phyloP scores from a whole-genome alignment of 108 stramenopile species.

The Pseudonitzschia multiseries region DNA sequence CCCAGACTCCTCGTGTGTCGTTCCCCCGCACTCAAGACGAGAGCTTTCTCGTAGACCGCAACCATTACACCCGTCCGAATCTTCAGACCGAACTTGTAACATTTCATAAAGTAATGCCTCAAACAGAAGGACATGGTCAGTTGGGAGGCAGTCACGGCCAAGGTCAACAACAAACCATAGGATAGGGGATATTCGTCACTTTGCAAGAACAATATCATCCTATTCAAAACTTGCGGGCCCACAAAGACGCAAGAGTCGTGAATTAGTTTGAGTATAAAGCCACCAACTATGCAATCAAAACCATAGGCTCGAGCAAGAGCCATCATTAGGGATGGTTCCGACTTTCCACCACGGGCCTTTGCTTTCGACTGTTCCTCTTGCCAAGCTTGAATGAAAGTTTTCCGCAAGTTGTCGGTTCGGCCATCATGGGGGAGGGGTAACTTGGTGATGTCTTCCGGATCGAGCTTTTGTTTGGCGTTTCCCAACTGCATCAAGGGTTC shows the following conservation, averaged over 20 bases:
- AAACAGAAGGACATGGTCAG: slow-evolving; percentile 78
- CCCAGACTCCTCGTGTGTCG: slow-evolving; percentile 59
- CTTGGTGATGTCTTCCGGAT: slow-evolving; percentile 62
- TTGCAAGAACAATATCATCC: slow-evolving; percentile 68
- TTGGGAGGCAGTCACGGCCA: slow-evolving; percentile 68
- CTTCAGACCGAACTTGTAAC: slow-evolving; percentile 83
- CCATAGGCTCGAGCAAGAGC: slow-evolving; percentile 75
- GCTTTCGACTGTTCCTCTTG: slow-evolving; percentile 40
- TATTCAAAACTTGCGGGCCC: slow-evolving; percentile 83
- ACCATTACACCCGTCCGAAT: slow-evolving; percentile 81
- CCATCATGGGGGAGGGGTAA: slow-evolving; percentile 66
- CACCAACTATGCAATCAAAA: slow-evolving; percentile 62
- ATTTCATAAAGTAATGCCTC: slow-evolving; percentile 93
- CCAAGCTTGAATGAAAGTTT: slow-evolving; percentile 54
- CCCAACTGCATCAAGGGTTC: slow-evolving; percentile 61
- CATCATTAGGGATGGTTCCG: slow-evolving; percentile 46
- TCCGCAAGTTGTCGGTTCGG: slow-evolving; percentile 42
- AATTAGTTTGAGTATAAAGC: slow-evolving; percentile 68
- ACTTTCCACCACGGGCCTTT: slow-evolving; percentile 8
- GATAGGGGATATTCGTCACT: slow-evolving; percentile 53
- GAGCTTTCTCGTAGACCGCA: slow-evolving; percentile 84
- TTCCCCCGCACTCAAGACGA: slow-evolving; percentile 68
- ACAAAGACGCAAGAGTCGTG: slow-evolving; percentile 89
- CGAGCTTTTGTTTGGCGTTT: slow-evolving; percentile 60
- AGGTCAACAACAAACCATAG: slow-evolving; percentile 54